Evolutionary conservation across 352 stramenopile genomes (phyloP), one percentile per base, ranked within the genome.

Genomic region (Pythium grandisporangium): DNA sequence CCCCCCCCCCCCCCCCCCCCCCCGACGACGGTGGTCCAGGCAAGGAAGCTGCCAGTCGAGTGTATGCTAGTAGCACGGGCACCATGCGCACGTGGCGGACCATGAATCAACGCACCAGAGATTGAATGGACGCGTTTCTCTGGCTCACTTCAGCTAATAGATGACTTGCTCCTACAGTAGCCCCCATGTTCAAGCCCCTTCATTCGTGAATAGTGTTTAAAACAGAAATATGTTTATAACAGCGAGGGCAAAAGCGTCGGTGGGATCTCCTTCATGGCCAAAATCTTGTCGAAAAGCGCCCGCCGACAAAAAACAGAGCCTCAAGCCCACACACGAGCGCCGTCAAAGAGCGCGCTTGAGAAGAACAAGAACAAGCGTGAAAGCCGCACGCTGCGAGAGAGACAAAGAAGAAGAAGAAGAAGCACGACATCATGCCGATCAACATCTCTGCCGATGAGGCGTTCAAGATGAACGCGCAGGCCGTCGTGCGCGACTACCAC

Each of bases 401-500:
- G 22, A 39, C 19, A 35, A 35, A 23, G 34, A 37, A 30, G 26
- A 22, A 34, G 17, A 35, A 16, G n/a, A n/a, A n/a, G n/a, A 48
- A 46, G 16, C 21, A 24, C 42, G 25, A 32, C 20, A 11, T 41
- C 51, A 37, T 13, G 26, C 48, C 16, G 34, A 84, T 85, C 71
- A 60, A 77, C 20, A 7, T 58, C 54, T 77, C 69, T 32, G 66
- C 67, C 27, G 75, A 82, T 44, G 57, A 84, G 42, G 65, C 69
- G 43, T 91, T 91, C 61, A 58, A 80, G 48, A 51, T 60, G 40
- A 87, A 91, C 58, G 66, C 74, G 30, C 66, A 82, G 48, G 78
- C 78, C 17, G 78, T 91, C 30, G 78, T 91, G 54, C 75, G 78
- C 37, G 78, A 91, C 61, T 91, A 91, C 60, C 89, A 84, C 53